phyloP scores from a whole-genome alignment of 2,329 filamentous ascomycete species.

The Colletotrichum musae region DNA sequence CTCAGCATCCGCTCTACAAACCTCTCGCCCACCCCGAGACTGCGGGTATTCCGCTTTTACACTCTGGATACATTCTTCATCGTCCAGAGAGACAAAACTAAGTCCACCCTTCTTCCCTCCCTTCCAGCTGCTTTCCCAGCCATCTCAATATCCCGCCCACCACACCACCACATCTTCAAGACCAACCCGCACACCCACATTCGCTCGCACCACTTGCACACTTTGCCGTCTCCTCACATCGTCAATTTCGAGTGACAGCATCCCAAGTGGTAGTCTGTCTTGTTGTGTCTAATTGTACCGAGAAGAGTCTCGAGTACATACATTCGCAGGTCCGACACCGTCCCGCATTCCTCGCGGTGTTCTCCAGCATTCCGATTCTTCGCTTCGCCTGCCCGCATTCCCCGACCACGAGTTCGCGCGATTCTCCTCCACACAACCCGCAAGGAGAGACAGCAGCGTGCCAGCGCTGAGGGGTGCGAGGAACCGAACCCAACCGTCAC shows the following conservation, averaged over 20 bases:
- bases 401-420: not conserved
- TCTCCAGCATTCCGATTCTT: slow-evolving; percentile 22
- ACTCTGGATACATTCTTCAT: slow-evolving; percentile 23
- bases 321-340: slow-evolving; percentile 35
- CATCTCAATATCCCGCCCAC: slow-evolving; percentile 39
- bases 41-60: slow-evolving; percentile 27
- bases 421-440: slow-evolving; percentile 3
- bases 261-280: slow-evolving; percentile 30
- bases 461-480: slow-evolving; percentile 39
- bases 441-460: slow-evolving; percentile 39
- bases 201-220: slow-evolving; percentile 11
- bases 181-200: slow-evolving; percentile 13
- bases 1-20: slow-evolving; percentile 34
- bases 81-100: slow-evolving; percentile 43
- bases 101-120: slow-evolving; percentile 33
- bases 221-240: slow-evolving; percentile 26
- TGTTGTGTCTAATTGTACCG: slow-evolving; percentile 38
- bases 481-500: slow-evolving; percentile 42
- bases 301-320: slow-evolving; percentile 18
- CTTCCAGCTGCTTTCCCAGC: slow-evolving; percentile 31
- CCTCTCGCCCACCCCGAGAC: slow-evolving; percentile 24
- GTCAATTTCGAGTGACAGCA: slow-evolving; percentile 28
- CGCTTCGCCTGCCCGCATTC: slow-evolving; percentile 19
- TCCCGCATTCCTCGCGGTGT: slow-evolving; percentile 43
- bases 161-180: slow-evolving; percentile 27